phyloP scores from a whole-genome alignment of 768 basidiomycete genomes.

The Polyporus arcularius region DNA sequence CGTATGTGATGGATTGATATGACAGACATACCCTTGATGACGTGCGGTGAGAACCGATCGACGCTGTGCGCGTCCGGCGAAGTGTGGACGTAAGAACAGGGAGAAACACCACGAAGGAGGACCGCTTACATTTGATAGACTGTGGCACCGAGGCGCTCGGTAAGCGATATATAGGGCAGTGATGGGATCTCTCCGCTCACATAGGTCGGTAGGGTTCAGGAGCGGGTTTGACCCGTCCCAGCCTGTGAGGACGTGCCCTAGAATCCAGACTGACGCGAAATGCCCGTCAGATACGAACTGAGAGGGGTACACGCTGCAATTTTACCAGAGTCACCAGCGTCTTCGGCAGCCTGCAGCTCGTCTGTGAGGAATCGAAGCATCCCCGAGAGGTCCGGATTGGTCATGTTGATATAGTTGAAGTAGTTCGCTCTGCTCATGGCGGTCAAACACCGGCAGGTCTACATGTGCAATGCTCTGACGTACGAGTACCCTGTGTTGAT shows the following conservation, averaged over 20 bases:
- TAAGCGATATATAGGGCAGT: too few species aligned
- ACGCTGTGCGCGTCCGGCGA: slow-evolving; percentile 42
- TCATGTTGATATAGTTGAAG: slow-evolving; percentile 79
- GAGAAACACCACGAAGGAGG: not conserved
- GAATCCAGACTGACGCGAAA: slow-evolving; percentile 44
- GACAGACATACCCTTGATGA: slow-evolving; percentile 64
- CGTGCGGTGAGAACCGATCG: slow-evolving; percentile 78
- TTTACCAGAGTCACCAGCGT: slow-evolving; percentile 69
- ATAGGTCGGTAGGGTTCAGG: slow-evolving; percentile 66
- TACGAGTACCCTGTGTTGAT: slow-evolving; percentile 5
- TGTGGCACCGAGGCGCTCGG: slow-evolving; percentile 39
- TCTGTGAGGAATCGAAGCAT: slow-evolving; percentile 79
- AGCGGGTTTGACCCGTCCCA: slow-evolving; percentile 76
- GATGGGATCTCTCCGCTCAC: slow-evolving; percentile 39
- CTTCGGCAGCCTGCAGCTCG: slow-evolving; percentile 78
- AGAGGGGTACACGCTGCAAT: not conserved
- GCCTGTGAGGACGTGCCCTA: slow-evolving; percentile 59
- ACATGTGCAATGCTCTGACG: slow-evolving; percentile 34
- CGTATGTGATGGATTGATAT: not conserved
- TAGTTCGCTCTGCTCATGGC: slow-evolving; percentile 53
- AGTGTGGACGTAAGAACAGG: not conserved
- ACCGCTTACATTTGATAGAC: slow-evolving; percentile 51
- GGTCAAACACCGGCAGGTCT: not conserved
- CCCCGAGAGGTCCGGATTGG: slow-evolving; percentile 67
- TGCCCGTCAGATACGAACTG: not conserved